Percentiles rank a stretch among this genome's conserved stretches.
Evolutionary conservation across 306 rosid species (phyloP).

Genomic region (Medicago arabica): DNA sequence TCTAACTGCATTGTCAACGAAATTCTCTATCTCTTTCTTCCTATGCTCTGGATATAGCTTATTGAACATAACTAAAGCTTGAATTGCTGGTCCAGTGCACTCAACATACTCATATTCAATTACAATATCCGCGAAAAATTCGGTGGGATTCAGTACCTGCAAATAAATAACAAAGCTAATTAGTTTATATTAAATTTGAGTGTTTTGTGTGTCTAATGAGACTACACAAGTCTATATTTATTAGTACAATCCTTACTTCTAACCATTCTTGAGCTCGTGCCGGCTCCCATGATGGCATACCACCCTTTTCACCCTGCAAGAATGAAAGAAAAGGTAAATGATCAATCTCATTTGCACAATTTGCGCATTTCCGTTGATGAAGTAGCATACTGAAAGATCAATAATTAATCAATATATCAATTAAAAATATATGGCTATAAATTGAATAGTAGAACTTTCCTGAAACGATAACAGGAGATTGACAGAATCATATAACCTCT

Average conservation of each 20-base stretch:
- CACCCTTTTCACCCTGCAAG: slow-evolving; percentile 50
- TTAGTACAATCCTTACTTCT: slow-evolving; percentile 52
- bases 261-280: slow-evolving; percentile 66
- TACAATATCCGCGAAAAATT: slow-evolving; percentile 48
- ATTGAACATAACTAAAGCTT: slow-evolving; percentile 51
- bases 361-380: not conserved
- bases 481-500: slow-evolving; percentile 64
- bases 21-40: slow-evolving; percentile 51
- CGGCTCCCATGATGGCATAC: slow-evolving; percentile 72
- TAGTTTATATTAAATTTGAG: not conserved
- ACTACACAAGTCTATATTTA: not conserved
- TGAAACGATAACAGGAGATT: slow-evolving; percentile 70
- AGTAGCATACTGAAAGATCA: not conserved
- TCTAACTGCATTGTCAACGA: slow-evolving; percentile 41
- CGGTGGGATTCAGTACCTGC: slow-evolving; percentile 52
- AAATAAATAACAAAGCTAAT: not conserved
- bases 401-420: not conserved
- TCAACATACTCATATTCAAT: slow-evolving; percentile 58
- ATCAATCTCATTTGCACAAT: not conserved
- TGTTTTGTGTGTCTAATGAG: too few species aligned
- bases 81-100: slow-evolving; percentile 60
- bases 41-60: slow-evolving; percentile 52
- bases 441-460: slow-evolving; percentile 40
- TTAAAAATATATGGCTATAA: not conserved
- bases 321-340: not conserved